Conservation (phyloP, 495 filamentous ascomycete species). For the Durotheca rogersii region DNA sequence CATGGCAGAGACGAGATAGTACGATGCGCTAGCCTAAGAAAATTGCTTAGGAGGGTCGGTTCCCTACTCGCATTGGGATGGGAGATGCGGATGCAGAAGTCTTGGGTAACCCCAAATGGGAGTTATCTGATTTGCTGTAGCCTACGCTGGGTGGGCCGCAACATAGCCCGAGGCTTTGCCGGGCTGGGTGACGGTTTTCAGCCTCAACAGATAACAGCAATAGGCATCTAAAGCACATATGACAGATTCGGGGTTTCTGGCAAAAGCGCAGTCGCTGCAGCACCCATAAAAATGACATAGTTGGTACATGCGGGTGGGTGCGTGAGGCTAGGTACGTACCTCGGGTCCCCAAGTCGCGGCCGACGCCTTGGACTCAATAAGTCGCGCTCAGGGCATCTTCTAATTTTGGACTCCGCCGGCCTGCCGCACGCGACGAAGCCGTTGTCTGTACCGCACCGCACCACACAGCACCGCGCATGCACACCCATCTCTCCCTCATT, state of each 20-base stretch:
- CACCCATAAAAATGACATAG: slow-evolving; percentile 25
- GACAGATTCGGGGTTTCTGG: too few relatives aligned
- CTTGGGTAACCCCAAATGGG: slow-evolving; percentile 18
- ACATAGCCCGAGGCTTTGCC: slow-evolving; percentile 22
- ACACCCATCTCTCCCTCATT: too few relatives aligned
- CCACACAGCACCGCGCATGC: not conserved
- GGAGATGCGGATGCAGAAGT: too few relatives aligned
- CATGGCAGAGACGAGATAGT: not conserved
- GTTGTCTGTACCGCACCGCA: not conserved
- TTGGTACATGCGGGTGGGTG: too few relatives aligned
- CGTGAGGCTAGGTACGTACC: too few relatives aligned
- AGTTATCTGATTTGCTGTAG: slow-evolving; percentile 19
- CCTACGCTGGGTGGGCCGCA: not conserved
- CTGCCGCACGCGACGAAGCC: slow-evolving; percentile 16
- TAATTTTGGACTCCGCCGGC: slow-evolving; percentile 21
- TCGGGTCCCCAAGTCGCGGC: too few relatives aligned
- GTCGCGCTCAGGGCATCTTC: slow-evolving; percentile 18
- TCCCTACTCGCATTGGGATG: not conserved
- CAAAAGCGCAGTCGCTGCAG: slow-evolving; percentile 7
- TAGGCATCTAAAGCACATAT: too few relatives aligned
- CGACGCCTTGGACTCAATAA: too few relatives aligned
- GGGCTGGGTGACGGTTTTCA: slow-evolving; percentile 2
- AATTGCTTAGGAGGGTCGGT: not conserved
- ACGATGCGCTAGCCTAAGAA: slow-evolving; percentile 1
- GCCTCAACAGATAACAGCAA: too few relatives aligned